Percentiles rank a stretch among this genome's conserved stretches.
These are phyloP conservation scores for Rosa hybrid DNA, from an alignment of 331 rosid genomes.

Conservation along the genomic window DNA sequence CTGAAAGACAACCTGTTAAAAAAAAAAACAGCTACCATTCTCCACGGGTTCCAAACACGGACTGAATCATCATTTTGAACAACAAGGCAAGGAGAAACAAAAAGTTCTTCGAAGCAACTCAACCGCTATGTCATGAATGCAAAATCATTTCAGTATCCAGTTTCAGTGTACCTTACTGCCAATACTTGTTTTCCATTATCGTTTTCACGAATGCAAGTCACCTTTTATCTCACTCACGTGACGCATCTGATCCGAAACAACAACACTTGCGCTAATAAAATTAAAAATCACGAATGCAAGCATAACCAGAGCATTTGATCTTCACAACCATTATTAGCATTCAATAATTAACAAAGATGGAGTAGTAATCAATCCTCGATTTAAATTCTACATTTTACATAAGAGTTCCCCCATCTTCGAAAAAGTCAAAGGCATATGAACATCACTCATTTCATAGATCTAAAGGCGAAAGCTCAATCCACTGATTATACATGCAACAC, in stretches of 20 bases:
- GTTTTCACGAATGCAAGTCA: not conserved
- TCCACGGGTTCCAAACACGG: not conserved
- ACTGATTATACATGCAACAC: constrained; percentile 4
- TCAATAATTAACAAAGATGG: not conserved
- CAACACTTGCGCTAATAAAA: not conserved
- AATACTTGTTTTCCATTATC: not conserved
- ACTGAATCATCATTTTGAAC: not conserved
- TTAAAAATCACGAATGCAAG: not conserved
- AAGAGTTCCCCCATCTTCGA: not conserved
- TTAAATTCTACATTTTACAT: not conserved
- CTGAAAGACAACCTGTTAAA: not conserved
- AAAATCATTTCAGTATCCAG: not conserved
- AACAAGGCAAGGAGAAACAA: not conserved
- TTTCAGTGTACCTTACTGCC: not conserved
- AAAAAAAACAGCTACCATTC: not conserved
- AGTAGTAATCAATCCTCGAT: not conserved
- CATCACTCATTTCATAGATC: constrained; percentile 13
- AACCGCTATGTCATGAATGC: not conserved
- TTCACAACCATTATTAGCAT: not conserved
- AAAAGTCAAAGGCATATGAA: not conserved
- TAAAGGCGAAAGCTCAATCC: not conserved
- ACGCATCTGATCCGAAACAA: not conserved
- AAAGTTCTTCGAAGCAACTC: not conserved
- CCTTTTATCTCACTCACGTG: not conserved
- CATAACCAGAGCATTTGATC: not conserved